Evolutionary conservation across 768 basidiomycete species (phyloP).

Genomic region (Leccinum disarticulatum): DNA sequence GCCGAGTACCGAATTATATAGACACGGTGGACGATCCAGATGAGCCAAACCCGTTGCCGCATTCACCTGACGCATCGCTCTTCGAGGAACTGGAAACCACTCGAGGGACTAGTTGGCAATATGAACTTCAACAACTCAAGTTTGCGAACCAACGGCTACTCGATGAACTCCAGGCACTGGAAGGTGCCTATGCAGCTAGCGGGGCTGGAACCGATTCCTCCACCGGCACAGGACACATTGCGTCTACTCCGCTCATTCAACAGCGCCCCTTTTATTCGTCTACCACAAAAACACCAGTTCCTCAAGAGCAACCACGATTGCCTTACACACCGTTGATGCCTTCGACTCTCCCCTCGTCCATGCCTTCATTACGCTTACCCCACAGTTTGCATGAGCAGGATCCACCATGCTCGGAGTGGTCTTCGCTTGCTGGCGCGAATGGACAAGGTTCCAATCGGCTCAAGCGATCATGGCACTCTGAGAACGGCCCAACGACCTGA

Average conservation of each 20-base stretch:
- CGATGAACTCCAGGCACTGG: conserved; percentile 54
- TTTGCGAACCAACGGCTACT: conserved; percentile 64
- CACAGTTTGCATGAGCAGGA: conserved; percentile 20
- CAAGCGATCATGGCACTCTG: conserved; percentile 30
- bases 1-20: background rate
- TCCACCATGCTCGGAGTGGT: conserved; percentile 26
- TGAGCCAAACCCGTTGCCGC: conserved; percentile 9
- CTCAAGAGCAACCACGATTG: conserved; percentile 7
- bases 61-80: conserved; percentile 40
- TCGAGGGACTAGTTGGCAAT: conserved; percentile 87
- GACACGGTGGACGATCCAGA: conserved; percentile 2
- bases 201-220: background rate
- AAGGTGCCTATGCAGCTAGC: conserved; percentile 19
- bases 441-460: conserved; percentile 19
- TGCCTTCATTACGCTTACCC: background rate
- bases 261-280: background rate
- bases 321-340: conserved; percentile 9
- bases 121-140: conserved; percentile 82
- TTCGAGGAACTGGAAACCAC: conserved; percentile 72
- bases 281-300: background rate
- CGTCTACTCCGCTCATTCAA: background rate
- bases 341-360: conserved; percentile 3
- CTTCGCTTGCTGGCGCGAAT: conserved; percentile 30
- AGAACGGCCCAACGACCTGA: conserved; percentile 23
- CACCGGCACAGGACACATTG: background rate